phyloP scores from a whole-genome alignment of 345 rosid species.

The Noccaea caerulescens region DNA sequence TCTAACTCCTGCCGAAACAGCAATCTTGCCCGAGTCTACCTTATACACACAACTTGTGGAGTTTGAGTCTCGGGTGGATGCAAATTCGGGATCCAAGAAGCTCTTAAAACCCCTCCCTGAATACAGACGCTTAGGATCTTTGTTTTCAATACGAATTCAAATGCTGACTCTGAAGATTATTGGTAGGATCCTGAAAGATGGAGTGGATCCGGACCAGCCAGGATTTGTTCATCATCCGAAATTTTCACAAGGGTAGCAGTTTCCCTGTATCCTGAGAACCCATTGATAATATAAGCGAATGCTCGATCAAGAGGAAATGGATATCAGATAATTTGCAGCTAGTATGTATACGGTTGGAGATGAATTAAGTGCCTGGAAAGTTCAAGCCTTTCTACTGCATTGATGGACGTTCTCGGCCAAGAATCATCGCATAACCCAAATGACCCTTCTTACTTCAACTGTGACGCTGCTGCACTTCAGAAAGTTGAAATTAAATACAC shows the following conservation, averaged over 20 bases:
- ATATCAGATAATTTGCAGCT: conserved; percentile 79
- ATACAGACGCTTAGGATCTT: conserved; percentile 84
- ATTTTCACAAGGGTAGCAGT: conserved; percentile 90
- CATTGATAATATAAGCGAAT: conserved; percentile 79
- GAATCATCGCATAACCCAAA: conserved; percentile 96
- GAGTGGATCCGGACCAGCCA: conserved; percentile 90
- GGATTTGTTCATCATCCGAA: conserved; percentile 83
- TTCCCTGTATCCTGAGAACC: conserved; percentile 79
- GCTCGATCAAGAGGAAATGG: conserved; percentile 94
- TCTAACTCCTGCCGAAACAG: too few relatives aligned
- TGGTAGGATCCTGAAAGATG: conserved; percentile 94
- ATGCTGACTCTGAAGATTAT: conserved; percentile 87
- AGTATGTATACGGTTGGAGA: conserved; percentile 69
- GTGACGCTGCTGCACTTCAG: too few relatives aligned
- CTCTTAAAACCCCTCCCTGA: conserved; percentile 90
- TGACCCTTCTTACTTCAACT: too few relatives aligned
- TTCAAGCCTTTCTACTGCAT: conserved; percentile 83
- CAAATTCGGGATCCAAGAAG: conserved; percentile 96
- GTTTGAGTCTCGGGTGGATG: conserved; percentile 89
- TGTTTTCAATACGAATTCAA: conserved; percentile 90
- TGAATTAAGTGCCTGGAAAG: conserved; percentile 92
- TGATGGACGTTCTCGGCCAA: conserved; percentile 94
- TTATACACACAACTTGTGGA: too few relatives aligned
- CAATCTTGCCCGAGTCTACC: too few relatives aligned
- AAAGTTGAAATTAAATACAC: too few relatives aligned